Percentiles rank a stretch among this genome's conserved stretches.
Conservation (phyloP, 78 protist genomes). For the Paratrimastix pyriformis region DNA sequence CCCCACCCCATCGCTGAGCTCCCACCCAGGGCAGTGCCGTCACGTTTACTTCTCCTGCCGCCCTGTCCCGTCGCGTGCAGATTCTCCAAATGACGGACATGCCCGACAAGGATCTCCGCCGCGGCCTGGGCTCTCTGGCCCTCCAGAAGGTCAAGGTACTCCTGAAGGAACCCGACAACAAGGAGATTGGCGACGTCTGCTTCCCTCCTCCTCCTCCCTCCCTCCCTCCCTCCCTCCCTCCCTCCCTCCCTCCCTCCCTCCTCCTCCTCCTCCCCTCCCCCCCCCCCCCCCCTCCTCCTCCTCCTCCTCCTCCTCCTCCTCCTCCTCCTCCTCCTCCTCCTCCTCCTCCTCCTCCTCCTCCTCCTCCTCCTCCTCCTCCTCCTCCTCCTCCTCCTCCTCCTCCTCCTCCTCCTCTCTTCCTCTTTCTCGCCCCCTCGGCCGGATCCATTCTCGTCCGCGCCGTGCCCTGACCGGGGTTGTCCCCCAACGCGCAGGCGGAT, state of each 20-base stretch:
- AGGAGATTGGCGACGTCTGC: slow-evolving; percentile 19
- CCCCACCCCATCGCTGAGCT: too few species aligned
- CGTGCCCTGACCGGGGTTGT: too few species aligned
- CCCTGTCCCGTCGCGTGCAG: too few species aligned
- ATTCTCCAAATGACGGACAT: too few species aligned
- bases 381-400: background rate
- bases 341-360: slow-evolving; percentile 4
- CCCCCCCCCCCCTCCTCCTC: background rate
- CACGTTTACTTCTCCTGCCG: too few species aligned
- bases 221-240: too few species aligned
- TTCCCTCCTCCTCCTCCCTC: too few species aligned
- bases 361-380: slow-evolving; percentile 4
- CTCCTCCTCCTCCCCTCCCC: background rate
- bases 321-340: slow-evolving; percentile 5
- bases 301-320: slow-evolving; percentile 4
- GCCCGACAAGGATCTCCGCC: slow-evolving; percentile 18
- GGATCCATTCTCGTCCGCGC: too few species aligned
- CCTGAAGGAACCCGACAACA: background rate
- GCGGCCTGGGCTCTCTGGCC: slow-evolving; percentile 31
- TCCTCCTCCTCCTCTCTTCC: too few species aligned
- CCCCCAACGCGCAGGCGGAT: background rate
- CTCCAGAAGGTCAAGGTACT: slow-evolving; percentile 13
- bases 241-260: slow-evolving; percentile 15
- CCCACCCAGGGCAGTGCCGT: too few species aligned
- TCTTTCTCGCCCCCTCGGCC: too few species aligned